Conservation (phyloP, 192 early-diverging fungal species). For the Backusella westeae region DNA sequence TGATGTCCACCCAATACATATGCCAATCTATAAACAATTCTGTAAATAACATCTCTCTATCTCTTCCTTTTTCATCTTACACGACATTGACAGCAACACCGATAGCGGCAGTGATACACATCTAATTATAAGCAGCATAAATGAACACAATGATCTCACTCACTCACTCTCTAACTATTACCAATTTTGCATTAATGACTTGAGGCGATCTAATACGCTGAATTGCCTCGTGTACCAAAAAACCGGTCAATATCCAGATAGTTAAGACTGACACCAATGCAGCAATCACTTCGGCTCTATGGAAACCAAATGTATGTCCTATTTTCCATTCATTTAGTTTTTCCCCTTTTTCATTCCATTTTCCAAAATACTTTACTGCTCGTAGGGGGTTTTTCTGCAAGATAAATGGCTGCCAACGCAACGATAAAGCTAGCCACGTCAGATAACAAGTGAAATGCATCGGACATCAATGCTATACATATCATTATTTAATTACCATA, state of each 20-base stretch:
- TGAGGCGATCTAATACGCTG: slow-evolving; percentile 61
- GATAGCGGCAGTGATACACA: slow-evolving; percentile 65
- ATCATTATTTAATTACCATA: not conserved
- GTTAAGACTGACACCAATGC: slow-evolving; percentile 72
- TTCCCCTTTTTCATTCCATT: not conserved
- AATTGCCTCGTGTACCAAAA: slow-evolving; percentile 70
- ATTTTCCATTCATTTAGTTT: not conserved
- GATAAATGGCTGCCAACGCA: slow-evolving; percentile 62
- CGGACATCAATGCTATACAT: slow-evolving; percentile 65
- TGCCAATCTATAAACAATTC: slow-evolving; percentile 36
- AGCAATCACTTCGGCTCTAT: slow-evolving; percentile 78
- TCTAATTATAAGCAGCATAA: slow-evolving; percentile 25
- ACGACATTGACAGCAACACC: slow-evolving; percentile 79
- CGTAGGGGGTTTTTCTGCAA: slow-evolving; percentile 63
- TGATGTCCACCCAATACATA: slow-evolving; percentile 55
- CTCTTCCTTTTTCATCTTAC: slow-evolving; percentile 36
- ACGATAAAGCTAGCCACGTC: slow-evolving; percentile 77
- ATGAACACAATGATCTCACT: not conserved
- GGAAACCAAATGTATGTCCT: slow-evolving; percentile 71
- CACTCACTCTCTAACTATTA: not conserved
- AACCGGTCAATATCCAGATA: slow-evolving; percentile 75
- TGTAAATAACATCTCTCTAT: not conserved
- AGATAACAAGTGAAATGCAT: slow-evolving; percentile 71
- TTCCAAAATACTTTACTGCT: slow-evolving; percentile 35
- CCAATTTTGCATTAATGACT: slow-evolving; percentile 60